Evolutionary conservation across 129 eudicot species (phyloP).

Genomic region (Flaveria robusta): DNA sequence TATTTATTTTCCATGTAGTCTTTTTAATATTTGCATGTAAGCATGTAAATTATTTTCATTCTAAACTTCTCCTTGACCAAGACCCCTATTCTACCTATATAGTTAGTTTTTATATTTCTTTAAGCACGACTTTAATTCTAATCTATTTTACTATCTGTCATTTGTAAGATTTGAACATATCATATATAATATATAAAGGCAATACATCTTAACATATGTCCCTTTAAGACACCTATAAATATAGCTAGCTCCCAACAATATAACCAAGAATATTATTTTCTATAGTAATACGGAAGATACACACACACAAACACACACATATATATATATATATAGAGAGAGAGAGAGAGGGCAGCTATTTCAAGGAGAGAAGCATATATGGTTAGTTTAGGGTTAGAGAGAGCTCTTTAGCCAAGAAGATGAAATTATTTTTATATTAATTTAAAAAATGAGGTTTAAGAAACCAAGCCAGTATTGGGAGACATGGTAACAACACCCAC

Average conservation of each 20-base stretch:
- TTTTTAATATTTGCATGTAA: not conserved
- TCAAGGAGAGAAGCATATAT: slow-evolving; percentile 46
- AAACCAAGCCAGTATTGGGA: slow-evolving; percentile 54
- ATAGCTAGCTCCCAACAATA: slow-evolving; percentile 37
- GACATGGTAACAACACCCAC: slow-evolving; percentile 93
- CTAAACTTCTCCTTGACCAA: slow-evolving; percentile 5
- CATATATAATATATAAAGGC: too few species aligned
- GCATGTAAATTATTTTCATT: not conserved
- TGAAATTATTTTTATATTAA: slow-evolving; percentile 35
- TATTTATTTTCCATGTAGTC: not conserved
- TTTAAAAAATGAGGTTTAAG: slow-evolving; percentile 34
- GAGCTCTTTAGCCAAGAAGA: slow-evolving; percentile 83
- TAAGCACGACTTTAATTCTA: too few species aligned
- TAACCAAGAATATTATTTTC: not conserved
- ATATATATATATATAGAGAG: not conserved
- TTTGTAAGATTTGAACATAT: too few species aligned
- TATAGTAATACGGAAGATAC: not conserved
- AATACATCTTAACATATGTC: too few species aligned
- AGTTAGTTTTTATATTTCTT: too few species aligned
- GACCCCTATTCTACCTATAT: not conserved
- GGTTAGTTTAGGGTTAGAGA: slow-evolving; percentile 45
- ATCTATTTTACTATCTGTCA: too few species aligned
- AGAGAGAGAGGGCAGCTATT: slow-evolving; percentile 31
- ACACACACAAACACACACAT: too few species aligned
- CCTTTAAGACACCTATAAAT: slow-evolving; percentile 13